Conservation (phyloP, 108 stramenopile genomes). For the Fistulifera pelliculosa region DNA sequence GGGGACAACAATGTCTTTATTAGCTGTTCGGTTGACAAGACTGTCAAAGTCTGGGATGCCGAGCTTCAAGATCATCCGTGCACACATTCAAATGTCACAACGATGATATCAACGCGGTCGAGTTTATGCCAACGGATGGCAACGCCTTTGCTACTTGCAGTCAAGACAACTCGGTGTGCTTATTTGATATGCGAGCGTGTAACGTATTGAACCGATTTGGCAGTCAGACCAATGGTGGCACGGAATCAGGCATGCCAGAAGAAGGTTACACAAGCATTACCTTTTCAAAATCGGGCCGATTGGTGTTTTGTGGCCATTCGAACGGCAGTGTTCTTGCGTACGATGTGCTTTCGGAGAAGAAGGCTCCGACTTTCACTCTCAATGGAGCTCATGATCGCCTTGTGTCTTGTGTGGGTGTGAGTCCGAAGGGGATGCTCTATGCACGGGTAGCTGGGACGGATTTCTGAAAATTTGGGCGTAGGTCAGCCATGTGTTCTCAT, state of each 20-base stretch:
- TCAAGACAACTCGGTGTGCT: constrained; percentile 89
- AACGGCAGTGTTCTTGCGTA: constrained; percentile 65
- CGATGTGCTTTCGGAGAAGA: constrained; percentile 53
- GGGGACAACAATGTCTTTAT: constrained; percentile 82
- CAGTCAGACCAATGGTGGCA: constrained; percentile 25
- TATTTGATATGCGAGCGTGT: constrained; percentile 93
- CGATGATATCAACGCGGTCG: constrained; percentile 95
- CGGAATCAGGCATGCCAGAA: constrained; percentile 8
- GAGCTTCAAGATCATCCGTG: constrained; percentile 30
- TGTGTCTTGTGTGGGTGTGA: constrained; percentile 92
- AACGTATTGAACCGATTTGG: constrained; percentile 79
- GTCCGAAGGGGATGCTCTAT: constrained; percentile 88
- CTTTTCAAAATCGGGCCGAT: constrained; percentile 66
- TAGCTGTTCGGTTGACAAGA: constrained; percentile 91
- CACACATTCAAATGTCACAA: constrained; percentile 93
- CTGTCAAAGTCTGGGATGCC: constrained; percentile 97
- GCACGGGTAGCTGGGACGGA: constrained; percentile 99
- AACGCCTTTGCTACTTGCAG: constrained; percentile 87
- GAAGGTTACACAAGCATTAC: constrained; percentile 76
- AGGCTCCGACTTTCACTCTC: constrained; percentile 47
- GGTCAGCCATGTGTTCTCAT: too few relatives aligned
- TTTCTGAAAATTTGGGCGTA: constrained; percentile 86
- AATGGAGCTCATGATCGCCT: constrained; percentile 85
- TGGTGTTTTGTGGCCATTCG: constrained; percentile 86
- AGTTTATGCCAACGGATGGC: constrained; percentile 88